Evolutionary conservation across 495 filamentous ascomycete genomes (phyloP).

Genomic region (Daldinia vernicosa): DNA sequence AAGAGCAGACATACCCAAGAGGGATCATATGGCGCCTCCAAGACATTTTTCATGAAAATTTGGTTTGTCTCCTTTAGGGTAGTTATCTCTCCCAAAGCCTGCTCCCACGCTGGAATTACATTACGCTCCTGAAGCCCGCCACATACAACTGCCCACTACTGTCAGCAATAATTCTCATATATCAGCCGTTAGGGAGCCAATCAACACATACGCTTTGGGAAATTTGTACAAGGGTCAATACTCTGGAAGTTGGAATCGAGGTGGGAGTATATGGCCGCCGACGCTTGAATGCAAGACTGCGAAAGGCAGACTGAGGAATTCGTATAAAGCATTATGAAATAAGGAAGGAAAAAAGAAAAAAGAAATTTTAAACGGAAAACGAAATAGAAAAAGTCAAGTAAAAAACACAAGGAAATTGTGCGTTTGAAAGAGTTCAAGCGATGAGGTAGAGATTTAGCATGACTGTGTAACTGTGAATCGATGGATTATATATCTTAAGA

Average conservation of each 20-base stretch:
- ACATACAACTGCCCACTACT: slow-evolving; percentile 57
- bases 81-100: slow-evolving; percentile 58
- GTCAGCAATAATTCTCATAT: slow-evolving; percentile 1
- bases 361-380: slow-evolving; percentile 9
- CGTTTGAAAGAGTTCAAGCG: slow-evolving; percentile 8
- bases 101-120: slow-evolving; percentile 70
- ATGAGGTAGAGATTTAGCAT: slow-evolving; percentile 5
- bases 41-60: slow-evolving; percentile 65
- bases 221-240: slow-evolving; percentile 72
- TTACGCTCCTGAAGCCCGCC: slow-evolving; percentile 69
- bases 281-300: slow-evolving; percentile 65
- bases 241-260: slow-evolving; percentile 66
- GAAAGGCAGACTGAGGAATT: slow-evolving; percentile 25
- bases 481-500: slow-evolving; percentile 12
- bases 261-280: slow-evolving; percentile 67
- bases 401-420: background rate
- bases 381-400: background rate
- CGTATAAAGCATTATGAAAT: slow-evolving; percentile 11
- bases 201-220: slow-evolving; percentile 55
- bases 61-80: slow-evolving; percentile 64
- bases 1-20: slow-evolving; percentile 33
- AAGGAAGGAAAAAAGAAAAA: background rate
- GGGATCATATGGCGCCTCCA: slow-evolving; percentile 61
- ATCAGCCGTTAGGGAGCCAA: background rate
- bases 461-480: background rate